Percentiles rank a stretch among this genome's conserved stretches.
Evolutionary conservation across 495 filamentous ascomycete genomes (phyloP).

Genomic region (Penicillium alfredii): DNA sequence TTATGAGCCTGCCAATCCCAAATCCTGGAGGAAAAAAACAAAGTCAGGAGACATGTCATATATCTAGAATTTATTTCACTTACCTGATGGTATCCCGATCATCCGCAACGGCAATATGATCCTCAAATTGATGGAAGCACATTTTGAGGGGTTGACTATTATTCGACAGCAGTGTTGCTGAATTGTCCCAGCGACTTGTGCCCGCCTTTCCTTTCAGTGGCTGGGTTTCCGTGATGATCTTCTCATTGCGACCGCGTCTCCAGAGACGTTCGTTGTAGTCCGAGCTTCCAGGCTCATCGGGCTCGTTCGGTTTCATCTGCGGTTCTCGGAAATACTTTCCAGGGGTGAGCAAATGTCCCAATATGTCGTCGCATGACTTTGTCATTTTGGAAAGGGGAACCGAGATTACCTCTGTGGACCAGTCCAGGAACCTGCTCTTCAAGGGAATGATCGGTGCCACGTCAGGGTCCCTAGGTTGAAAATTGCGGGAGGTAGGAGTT

Average conservation of each 20-base stretch:
- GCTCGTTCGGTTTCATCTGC: slow-evolving; percentile 94
- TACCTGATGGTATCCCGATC: slow-evolving; percentile 78
- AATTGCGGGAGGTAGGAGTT: slow-evolving; percentile 69
- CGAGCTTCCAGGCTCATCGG: slow-evolving; percentile 92
- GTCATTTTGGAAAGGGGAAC: slow-evolving; percentile 16
- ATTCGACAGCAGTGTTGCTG: slow-evolving; percentile 74
- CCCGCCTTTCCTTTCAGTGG: slow-evolving; percentile 83
- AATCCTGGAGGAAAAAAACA: slow-evolving; percentile 46
- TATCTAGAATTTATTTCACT: no score
- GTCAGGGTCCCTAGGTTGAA: slow-evolving; percentile 52
- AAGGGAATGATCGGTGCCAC: slow-evolving; percentile 61
- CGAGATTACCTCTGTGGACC: slow-evolving; percentile 73
- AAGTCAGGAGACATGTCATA: slow-evolving; percentile 19
- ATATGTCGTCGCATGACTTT: no score
- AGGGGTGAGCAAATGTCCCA: slow-evolving; percentile 31
- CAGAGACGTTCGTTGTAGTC: slow-evolving; percentile 95
- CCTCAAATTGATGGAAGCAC: slow-evolving; percentile 96
- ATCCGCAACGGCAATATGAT: slow-evolving; percentile 90
- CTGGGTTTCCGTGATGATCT: slow-evolving; percentile 84
- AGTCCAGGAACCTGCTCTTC: slow-evolving; percentile 79
- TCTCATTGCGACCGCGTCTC: slow-evolving; percentile 88
- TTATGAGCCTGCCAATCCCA: slow-evolving; percentile 84
- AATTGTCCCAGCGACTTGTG: slow-evolving; percentile 75
- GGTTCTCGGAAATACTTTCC: slow-evolving; percentile 89
- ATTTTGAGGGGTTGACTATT: slow-evolving; percentile 81